phyloP scores from a whole-genome alignment of 23 red algal species.

The Gracilaria caudata region DNA sequence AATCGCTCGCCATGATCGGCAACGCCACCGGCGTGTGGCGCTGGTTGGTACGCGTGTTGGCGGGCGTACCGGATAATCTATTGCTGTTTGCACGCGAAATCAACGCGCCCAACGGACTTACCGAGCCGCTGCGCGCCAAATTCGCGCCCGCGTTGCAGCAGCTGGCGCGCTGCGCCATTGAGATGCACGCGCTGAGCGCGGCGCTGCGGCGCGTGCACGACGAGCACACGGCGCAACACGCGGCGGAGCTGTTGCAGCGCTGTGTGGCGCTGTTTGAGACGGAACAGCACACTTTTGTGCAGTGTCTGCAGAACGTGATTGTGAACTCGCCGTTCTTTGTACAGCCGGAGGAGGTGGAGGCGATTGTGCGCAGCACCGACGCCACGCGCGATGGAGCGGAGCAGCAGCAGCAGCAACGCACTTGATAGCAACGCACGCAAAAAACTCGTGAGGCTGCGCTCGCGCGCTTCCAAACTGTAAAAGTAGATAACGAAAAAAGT shows the following conservation, averaged over 20 bases:
- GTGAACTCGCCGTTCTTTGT: conserved; percentile 58
- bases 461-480: too few species aligned
- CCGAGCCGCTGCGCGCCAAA: conserved; percentile 33
- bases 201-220: conserved; percentile 19
- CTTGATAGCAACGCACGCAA: too few species aligned
- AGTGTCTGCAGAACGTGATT: conserved; percentile 32
- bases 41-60: conserved; percentile 29
- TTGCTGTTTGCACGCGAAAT: conserved; percentile 44
- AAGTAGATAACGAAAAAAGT: too few species aligned
- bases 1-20: conserved; percentile 45
- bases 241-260: neutral
- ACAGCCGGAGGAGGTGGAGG: neutral
- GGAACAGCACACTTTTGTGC: conserved; percentile 38
- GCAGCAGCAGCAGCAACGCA: neutral
- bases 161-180: conserved; percentile 9
- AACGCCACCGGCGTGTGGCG: conserved; percentile 48
- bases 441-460: too few species aligned
- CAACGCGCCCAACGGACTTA: conserved; percentile 43
- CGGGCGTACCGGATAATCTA: conserved; percentile 43
- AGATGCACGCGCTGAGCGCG: conserved; percentile 15
- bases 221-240: neutral
- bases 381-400: neutral
- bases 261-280: conserved; percentile 22
- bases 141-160: conserved; percentile 28
- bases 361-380: neutral